Base-by-base conservation (phyloP, 306 rosid genomes). In the Lathyrus oleraceus region DNA sequence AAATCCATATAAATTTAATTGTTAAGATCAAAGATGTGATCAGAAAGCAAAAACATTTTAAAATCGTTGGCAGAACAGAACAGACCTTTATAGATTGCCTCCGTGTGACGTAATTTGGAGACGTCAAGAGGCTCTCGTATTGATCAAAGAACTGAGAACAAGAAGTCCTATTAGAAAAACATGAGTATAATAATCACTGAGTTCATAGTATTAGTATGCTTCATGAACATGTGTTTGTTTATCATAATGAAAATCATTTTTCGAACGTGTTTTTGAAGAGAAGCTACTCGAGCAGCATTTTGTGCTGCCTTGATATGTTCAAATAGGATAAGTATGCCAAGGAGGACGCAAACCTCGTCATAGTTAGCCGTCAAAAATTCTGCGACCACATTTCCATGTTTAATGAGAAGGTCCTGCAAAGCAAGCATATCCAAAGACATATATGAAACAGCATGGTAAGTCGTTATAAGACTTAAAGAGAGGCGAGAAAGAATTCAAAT, bases 11-110 rank as follows among this genome's bases (percentile, higher is more conserved):
- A 53, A 11, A 75, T 45, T 21, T 51, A 21, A 67, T 61, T 20
- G 66, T 79, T 52, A 75, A 71, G 60, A 68, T 61, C 16, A 56
- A 65, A 56, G 74, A 45, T 48, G 76, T 54, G n/a, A 67, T 35
- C 59, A 32, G 16, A 51, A 61, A 27, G 39, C 14, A 74, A 19
- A 57, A 79, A 13, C 45, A 47, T 40, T 40, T 13, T 60, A 73
- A 72, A 58, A 64, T 20, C 63, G 25, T 56, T 36, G 61, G n/a
- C 36, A 70, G 67, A 85, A 81, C 86, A 54, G 28, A 94, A 81
- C 85, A 54, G 28, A 94, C 99, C 99, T 94, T 94, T 78, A 94
- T 84, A 67, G 99, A 94, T 69, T 91, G 99, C 77, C 97, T 87
- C 81, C 96, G 88, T 62, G 99, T 94, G 76, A 94, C 99, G 70